Base-by-base conservation (phyloP, 1,284 basidiomycete genomes). In the Ceratobasidium sp. region DNA sequence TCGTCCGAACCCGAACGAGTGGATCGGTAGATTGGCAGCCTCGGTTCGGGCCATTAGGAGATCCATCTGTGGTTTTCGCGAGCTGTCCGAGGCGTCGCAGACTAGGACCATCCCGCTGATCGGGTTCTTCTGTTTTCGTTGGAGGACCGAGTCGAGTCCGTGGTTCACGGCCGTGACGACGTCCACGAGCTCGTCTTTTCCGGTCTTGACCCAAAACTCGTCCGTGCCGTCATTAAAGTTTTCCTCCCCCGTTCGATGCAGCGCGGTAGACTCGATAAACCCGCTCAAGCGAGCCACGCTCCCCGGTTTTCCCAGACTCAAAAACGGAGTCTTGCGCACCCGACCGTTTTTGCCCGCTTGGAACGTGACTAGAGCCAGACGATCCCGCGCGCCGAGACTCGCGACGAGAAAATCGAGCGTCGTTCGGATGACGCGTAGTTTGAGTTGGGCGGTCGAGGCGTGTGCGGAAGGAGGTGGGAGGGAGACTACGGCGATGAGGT, bases 31-130 rank as follows among this genome's bases (percentile, higher is more conserved):
- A 82, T 86, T 87, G 40, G 95, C 97, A 3, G 97, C 97, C 83
- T 99, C 97, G 0, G 97, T 94, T 60, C 97, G 93, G 60, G 97
- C 97, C 79, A 98, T 93, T 40, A 98, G 96, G 23, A 99, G 90
- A 83, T 99, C 97, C 96, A 99, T 98, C 86, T 98, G 96, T n/a
- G 95, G 95, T n/a, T 96, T 92, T 68, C 95, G 91, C 13, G 97
- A 95, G 80, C 91, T 93, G 83, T 98, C 97, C 5, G 93, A 88
- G 0, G 95, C 93, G 83, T 99, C 97, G 84, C 95, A 96, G 81
- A 99, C 92, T 26, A 99, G 89, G 61, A 98, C 86, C 92, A 99
- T 95, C 23, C 96, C 96, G 0, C 95, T 93, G 15, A 97, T 86
- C 0, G 96, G 91, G 84, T 98, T 98, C 82, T 95, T 94, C 53